Evolutionary conservation across 176 grass and related monocot genomes (phyloP), one percentile per base, ranked within the genome.

Genomic region (Eleusine coracana): DNA sequence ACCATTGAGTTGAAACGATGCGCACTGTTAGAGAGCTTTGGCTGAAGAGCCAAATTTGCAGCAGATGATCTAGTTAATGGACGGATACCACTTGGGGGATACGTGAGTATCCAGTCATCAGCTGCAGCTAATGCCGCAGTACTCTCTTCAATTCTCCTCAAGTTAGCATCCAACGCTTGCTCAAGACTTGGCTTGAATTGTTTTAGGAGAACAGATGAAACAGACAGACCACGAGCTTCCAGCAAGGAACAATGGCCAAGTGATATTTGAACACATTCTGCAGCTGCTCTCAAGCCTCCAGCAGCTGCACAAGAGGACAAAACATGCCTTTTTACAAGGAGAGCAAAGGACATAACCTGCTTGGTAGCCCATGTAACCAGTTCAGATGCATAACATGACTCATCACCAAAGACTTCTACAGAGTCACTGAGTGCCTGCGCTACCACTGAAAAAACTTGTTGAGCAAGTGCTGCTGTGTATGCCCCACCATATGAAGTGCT

Each of bases 81-180:
- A 40, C 83, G 92, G 18, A 83, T 81, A 73, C 82, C 83, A 79
- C 77, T 86, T 45, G 88, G 66, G 70, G 94, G 86, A 89, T 89
- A 92, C 31, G 85, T 90, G 69, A 98, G 92, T 61, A 86, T 70
- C 96, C 96, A 98, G 78, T 95, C 83, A 82, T 98, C 96, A 56
- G 89, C 96, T 71, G 96, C 87, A 76, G 92, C 89, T 80, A 98
- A 76, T 59, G 96, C 96, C 90, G 83, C 85, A 77, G 89, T 92
- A 86, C 93, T 99, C 72, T 99, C 96, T 80, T 96, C 91, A 48
- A 99, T 96, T 76, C 96, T 95, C 83, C 83, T 96, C 70, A 99
- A 82, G 73, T 96, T 99, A 83, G 91, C 87, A 90, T 94, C 87
- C 51, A 96, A 83, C 8, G 97, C 97, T 85, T 96, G 97, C 87